Base-by-base conservation (phyloP, 306 rosid species). In the Quercus wislizeni region DNA sequence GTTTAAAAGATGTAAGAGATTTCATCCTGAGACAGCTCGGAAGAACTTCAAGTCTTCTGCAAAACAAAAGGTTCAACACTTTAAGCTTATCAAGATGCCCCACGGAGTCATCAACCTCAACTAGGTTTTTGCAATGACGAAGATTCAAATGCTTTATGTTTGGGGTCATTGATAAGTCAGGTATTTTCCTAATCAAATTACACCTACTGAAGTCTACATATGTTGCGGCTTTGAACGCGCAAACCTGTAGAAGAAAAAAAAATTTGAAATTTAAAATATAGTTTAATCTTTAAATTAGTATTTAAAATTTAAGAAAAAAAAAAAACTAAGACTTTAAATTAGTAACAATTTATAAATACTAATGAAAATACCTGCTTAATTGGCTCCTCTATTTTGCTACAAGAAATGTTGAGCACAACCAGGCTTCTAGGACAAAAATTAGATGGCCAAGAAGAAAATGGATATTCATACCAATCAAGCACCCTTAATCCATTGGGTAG, bases 381-480 rank as follows among this genome's bases (percentile, higher is more conserved):
- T 69, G 85, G 87, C 49, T 76, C 82, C 52, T 74, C 79, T 75
- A 81, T 13, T 5, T 71, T 56, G 65, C 85, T 81, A 17, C 21
- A 31, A 30, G 84, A 73, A 51, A 80, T 68, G 62, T 75, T 80
- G 28, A 80, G 79, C 18, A 41, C 33, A 33, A 74, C 88, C 55
- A 84, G 79, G 58, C 81, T 84, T 77, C 15, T 81, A 19, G 85
- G 85, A 15, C 54, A 80, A 77, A 85, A 85, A 21, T 78, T 55
- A 5, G 85, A 54, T 61, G 85, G 88, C 17, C 81, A 69, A 63
- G 65, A 41, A 41, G 76, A 30, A 35, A 35, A 35, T 31, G 72
- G 87, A 79, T 61, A 81, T 28, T 35, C 74, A n/a, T 54, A 59
- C 91, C 91, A 88, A 15, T 73, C 73, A 17, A 87, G 85, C 51